Evolutionary conservation across 2,329 filamentous ascomycete species (phyloP).

Genomic region (Xylaria digitata): DNA sequence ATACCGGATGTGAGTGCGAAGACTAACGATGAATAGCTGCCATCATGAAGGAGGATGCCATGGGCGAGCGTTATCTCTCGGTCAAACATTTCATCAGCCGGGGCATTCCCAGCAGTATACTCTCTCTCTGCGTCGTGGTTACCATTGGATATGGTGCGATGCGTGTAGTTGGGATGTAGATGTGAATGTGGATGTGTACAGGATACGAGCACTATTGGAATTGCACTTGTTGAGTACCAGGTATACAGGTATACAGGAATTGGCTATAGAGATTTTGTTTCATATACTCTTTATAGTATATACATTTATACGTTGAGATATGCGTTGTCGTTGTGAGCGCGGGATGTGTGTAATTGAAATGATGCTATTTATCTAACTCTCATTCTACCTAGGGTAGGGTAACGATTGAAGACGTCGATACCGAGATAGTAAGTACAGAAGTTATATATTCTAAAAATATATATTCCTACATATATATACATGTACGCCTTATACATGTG

Average conservation of each 20-base stretch:
- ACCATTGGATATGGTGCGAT: conserved; percentile 93
- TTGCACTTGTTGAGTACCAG: neutral
- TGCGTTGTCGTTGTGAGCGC: too few species aligned
- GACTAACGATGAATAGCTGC: conserved; percentile 63
- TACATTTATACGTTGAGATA: neutral
- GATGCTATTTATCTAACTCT: too few species aligned
- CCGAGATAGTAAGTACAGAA: too few species aligned
- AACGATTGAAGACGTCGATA: too few species aligned
- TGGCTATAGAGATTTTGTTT: neutral
- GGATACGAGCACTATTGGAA: conserved; percentile 5
- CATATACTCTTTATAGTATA: neutral
- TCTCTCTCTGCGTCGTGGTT: conserved; percentile 84
- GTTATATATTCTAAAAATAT: too few species aligned
- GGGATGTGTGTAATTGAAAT: too few species aligned
- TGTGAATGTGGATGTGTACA: neutral
- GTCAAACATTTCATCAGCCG: conserved; percentile 95
- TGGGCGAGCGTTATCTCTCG: conserved; percentile 88
- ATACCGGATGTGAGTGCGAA: neutral
- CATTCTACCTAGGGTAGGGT: too few species aligned
- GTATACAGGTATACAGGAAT: neutral
- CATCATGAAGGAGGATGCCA: conserved; percentile 99
- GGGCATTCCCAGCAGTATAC: conserved; percentile 87
- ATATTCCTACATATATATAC: too few species aligned
- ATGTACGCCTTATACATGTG: too few species aligned
- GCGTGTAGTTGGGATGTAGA: conserved; percentile 64